Evolutionary conservation across 2,329 filamentous ascomycete species (phyloP).

Genomic region (Cladosporium sp.): DNA sequence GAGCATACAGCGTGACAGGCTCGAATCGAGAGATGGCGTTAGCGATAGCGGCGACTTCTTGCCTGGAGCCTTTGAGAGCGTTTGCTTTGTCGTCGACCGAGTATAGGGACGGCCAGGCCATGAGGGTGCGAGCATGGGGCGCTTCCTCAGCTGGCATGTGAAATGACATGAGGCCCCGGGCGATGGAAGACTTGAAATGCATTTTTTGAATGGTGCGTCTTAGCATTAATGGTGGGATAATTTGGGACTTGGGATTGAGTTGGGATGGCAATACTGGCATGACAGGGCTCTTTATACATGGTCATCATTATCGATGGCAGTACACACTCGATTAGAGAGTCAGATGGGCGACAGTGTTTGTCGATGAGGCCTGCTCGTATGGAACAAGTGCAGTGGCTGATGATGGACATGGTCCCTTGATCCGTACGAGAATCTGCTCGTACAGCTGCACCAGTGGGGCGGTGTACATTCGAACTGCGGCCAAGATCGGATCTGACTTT

Average conservation of each 20-base stretch:
- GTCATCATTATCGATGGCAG: not conserved
- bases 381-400: not conserved
- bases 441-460: not conserved
- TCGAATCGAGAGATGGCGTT: conserved; percentile 15
- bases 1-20: conserved; percentile 2
- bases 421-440: not conserved
- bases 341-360: not conserved
- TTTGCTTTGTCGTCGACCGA: not conserved
- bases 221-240: not conserved
- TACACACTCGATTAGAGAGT: not conserved
- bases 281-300: not conserved
- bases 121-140: conserved; percentile 10
- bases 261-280: not conserved
- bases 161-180: not conserved
- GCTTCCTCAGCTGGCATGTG: conserved; percentile 8
- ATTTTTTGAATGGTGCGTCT: not conserved
- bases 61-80: not conserved
- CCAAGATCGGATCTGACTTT: not conserved
- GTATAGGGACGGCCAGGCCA: conserved; percentile 8
- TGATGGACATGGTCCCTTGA: not conserved
- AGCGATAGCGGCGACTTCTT: conserved; percentile 14
- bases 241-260: not conserved
- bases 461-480: not conserved
- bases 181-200: not conserved
- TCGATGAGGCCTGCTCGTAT: not conserved